phyloP scores from a whole-genome alignment of 2,329 filamentous ascomycete genomes.

The Penicillium crustosum region DNA sequence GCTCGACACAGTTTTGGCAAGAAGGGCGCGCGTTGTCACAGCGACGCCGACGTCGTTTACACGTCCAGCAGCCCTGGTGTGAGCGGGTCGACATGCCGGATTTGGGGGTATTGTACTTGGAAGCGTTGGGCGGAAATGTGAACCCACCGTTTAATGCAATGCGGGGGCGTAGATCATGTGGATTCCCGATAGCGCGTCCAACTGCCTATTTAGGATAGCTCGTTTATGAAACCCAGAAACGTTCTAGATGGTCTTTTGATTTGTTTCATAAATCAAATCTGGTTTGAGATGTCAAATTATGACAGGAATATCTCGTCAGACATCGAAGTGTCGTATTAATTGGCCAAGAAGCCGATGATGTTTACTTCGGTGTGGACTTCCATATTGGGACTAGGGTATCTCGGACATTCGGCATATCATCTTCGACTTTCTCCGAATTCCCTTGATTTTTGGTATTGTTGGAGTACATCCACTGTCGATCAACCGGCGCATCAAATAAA shows the following conservation, averaged over 20 bases:
- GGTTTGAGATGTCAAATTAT: background rate
- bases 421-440: no score
- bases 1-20: conserved; percentile 27
- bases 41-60: conserved; percentile 30
- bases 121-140: background rate
- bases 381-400: no score
- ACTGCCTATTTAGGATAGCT: background rate
- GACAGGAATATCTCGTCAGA: background rate
- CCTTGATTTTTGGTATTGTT: no score
- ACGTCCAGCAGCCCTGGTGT: conserved; percentile 34
- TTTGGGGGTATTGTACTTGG: conserved; percentile 6
- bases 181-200: background rate
- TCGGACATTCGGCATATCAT: no score
- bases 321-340: background rate
- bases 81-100: conserved; percentile 34
- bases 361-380: no score
- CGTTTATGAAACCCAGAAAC: no score
- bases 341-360: background rate
- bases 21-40: conserved; percentile 30
- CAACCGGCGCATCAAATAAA: no score
- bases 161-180: background rate
- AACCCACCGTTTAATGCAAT: background rate
- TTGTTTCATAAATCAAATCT: no score
- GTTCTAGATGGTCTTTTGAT: no score
- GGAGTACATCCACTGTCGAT: no score